Conservation (phyloP, 129 eudicot species). For the Daucus carota region DNA sequence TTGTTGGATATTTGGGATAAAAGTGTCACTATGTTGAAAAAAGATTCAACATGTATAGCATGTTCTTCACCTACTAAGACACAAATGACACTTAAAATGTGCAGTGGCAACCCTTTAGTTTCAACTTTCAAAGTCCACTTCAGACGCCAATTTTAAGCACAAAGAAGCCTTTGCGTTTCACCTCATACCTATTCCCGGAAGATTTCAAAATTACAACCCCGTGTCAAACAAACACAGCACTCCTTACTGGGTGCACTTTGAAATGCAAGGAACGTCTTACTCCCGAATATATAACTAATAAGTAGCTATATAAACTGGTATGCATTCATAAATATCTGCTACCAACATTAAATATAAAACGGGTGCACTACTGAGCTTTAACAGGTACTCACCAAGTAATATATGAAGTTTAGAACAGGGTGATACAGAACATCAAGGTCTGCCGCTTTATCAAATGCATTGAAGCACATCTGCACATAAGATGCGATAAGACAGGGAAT, state of each 20-base stretch:
- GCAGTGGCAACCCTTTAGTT: neutral
- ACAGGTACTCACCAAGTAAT: conserved; percentile 60
- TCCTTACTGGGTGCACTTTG: neutral
- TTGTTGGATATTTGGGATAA: no score
- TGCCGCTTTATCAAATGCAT: conserved; percentile 78
- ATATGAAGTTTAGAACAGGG: conserved; percentile 60
- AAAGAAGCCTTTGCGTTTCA: neutral
- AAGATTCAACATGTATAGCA: neutral
- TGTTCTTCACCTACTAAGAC: neutral
- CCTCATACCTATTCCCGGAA: neutral
- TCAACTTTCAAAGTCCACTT: neutral
- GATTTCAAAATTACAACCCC: neutral
- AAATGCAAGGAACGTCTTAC: neutral
- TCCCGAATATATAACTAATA: neutral
- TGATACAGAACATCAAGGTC: conserved; percentile 79
- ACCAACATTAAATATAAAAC: neutral
- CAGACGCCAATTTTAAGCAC: neutral
- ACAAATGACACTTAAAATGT: neutral
- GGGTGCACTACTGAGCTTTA: neutral
- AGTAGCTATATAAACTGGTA: neutral
- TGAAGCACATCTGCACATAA: conserved; percentile 67
- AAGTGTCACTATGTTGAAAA: neutral
- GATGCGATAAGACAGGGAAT: conserved; percentile 5
- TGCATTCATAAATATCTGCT: neutral
- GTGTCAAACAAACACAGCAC: neutral